phyloP scores from a whole-genome alignment of 495 filamentous ascomycete species.

The Tuber umbilicatum region DNA sequence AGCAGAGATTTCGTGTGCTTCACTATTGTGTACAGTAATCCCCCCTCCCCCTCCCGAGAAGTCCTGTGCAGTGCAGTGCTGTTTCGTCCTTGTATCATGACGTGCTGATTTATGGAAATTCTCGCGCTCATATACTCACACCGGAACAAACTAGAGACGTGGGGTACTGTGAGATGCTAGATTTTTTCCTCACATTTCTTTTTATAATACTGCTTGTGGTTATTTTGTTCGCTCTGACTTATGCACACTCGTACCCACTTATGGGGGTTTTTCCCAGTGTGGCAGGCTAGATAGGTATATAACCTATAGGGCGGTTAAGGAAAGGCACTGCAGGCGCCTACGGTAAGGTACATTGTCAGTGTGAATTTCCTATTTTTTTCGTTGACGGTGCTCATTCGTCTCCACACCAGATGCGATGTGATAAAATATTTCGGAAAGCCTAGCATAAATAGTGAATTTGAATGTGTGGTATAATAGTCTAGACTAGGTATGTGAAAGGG shows the following conservation, averaged over 20 bases:
- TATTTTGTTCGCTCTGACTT: background rate
- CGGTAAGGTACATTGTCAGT: background rate
- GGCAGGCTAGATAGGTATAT: background rate
- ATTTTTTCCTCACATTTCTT: background rate
- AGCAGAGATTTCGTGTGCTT: background rate
- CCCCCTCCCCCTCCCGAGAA: background rate
- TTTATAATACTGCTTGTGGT: background rate
- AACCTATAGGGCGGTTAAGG: slow-evolving; percentile 1
- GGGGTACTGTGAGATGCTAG: background rate
- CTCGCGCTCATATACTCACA: background rate
- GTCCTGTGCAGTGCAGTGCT: background rate
- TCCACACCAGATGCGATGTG: background rate
- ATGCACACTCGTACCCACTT: background rate
- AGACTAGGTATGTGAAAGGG: background rate
- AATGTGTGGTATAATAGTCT: background rate
- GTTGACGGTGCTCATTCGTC: background rate
- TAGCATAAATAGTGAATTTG: background rate
- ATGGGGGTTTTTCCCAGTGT: background rate
- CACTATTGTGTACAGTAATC: too few relatives aligned
- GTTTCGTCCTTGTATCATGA: background rate
- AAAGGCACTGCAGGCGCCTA: background rate
- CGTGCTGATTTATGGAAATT: background rate
- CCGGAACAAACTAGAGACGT: background rate
- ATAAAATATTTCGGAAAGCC: background rate
- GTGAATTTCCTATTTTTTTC: background rate